A percentile compares a stretch with the other conserved stretches of the same genome.
These are phyloP conservation scores for Verruconis gallopava DNA, from an alignment of 2,329 filamentous ascomycete species.

Conservation along the genomic window DNA sequence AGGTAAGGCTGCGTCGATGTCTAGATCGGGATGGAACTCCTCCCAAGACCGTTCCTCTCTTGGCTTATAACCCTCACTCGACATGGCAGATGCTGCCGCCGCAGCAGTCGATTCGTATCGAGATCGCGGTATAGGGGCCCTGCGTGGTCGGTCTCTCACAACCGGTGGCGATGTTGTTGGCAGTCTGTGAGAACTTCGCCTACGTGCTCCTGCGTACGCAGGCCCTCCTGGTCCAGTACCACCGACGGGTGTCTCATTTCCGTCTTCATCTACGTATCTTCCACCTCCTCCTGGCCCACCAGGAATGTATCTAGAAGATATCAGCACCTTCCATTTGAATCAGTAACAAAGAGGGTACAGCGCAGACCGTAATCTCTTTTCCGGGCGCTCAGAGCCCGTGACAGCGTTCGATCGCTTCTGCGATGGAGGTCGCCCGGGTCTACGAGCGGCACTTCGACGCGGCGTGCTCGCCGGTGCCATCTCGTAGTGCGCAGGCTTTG, in stretches of 20 bases:
- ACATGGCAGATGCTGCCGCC: conserved; percentile 73
- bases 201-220: conserved; percentile 37
- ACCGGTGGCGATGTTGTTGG: conserved; percentile 16
- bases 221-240: conserved; percentile 36
- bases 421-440: conserved; percentile 4
- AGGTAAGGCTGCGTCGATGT: conserved; percentile 70
- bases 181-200: conserved; percentile 21
- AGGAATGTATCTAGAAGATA: conserved; percentile 79
- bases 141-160: conserved; percentile 17
- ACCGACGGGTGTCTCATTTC: conserved; percentile 44
- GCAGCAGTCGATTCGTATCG: conserved; percentile 72
- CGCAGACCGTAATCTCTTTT: conserved; percentile 34
- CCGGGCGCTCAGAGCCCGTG: conserved; percentile 6
- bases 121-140: conserved; percentile 37
- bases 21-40: conserved; percentile 90
- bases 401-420: not conserved
- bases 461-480: conserved; percentile 8
- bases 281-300: conserved; percentile 79
- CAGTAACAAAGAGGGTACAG: no score
- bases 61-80: conserved; percentile 93
- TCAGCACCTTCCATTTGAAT: no score
- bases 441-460: conserved; percentile 3
- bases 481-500: not conserved
- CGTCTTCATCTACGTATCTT: conserved; percentile 64
- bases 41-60: conserved; percentile 95